Base-by-base conservation (phyloP, 306 rosid species). In the Fragaria ananassa region DNA sequence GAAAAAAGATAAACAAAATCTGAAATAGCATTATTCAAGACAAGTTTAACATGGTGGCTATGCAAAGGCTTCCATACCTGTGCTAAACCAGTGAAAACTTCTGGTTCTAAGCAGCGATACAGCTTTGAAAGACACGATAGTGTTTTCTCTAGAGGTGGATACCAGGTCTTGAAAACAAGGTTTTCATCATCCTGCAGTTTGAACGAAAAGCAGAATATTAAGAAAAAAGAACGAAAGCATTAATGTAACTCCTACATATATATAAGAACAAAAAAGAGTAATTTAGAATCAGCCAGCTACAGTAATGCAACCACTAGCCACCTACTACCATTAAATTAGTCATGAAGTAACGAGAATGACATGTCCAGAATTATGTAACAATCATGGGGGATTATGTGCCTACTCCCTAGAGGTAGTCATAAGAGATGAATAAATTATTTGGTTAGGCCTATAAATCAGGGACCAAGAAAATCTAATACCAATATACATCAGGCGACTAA, bases 61-160 rank as follows among this genome's bases (percentile, higher is more conserved):
- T 51, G 50, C 53, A 68, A 81, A 83, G 72, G 68, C 71, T 72
- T 21, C 14, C 53, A 61, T 89, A 95, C 99, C 99, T 96, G 99
- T 41, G 98, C 99, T 87, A 96, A 86, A 77, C 99, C 99, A 25
- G 98, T 96, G 81, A 96, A 96, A 72, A 96, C 99, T 61, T 58
- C 93, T 53, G 91, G 86, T 82, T 96, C 99, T 82, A 96, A 85
- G 82, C 98, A 91, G 42, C 92, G 98, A 81, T 96, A 91, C 84
- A 92, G 80, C 91, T 92, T 96, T 39, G 98, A 92, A 87, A 96
- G 98, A 76, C 93, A 92, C 58, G 99, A 91, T 58, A 96, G 69
- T 18, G 99, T 92, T 85, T 92, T 96, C 87, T 92, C 99, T 19
- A 96, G 85, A 12, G 97, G 99, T 0, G 97, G 99, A 85, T 96